Conservation (phyloP, 805 yeast species). For the Priceomyces fermenticarens region DNA sequence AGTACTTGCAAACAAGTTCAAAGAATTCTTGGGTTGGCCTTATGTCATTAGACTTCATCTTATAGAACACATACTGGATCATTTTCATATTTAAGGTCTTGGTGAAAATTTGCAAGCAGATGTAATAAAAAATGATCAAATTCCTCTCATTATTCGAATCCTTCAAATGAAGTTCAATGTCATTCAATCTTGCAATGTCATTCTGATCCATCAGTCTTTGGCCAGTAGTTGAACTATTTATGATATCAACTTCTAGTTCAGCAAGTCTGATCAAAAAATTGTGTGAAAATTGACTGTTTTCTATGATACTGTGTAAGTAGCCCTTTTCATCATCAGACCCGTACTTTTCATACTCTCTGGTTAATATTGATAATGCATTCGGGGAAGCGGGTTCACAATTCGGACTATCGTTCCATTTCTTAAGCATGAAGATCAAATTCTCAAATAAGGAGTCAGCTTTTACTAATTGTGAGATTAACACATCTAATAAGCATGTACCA, state of each 20-base stretch:
- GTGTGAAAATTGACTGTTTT: slow-evolving; percentile 15
- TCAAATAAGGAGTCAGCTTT: slow-evolving; percentile 31
- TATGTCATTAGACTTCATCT: slow-evolving; percentile 23
- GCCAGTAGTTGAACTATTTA: slow-evolving; percentile 17
- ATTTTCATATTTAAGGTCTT: slow-evolving; percentile 24
- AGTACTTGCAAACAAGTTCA: slow-evolving; percentile 23
- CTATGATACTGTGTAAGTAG: slow-evolving; percentile 17
- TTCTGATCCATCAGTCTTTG: slow-evolving; percentile 24
- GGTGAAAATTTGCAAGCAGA: slow-evolving; percentile 25
- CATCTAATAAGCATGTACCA: slow-evolving; percentile 23
- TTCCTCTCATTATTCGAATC: slow-evolving; percentile 10
- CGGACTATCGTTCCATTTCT: slow-evolving; percentile 24
- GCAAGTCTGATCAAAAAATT: slow-evolving; percentile 23
- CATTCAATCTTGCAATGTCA: slow-evolving; percentile 20
- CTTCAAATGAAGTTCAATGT: slow-evolving; percentile 11
- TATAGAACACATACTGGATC: slow-evolving; percentile 23
- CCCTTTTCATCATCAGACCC: slow-evolving; percentile 26
- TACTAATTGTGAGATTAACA: slow-evolving; percentile 21
- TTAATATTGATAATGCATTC: slow-evolving; percentile 21
- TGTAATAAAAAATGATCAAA: slow-evolving; percentile 24
- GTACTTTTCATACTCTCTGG: slow-evolving; percentile 25
- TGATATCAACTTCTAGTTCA: slow-evolving; percentile 22
- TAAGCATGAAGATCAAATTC: slow-evolving; percentile 18
- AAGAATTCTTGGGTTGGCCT: slow-evolving; percentile 16
- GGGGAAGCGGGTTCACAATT: slow-evolving; percentile 23